Evolutionary conservation across 768 basidiomycete genomes (phyloP).

Genomic region (Kwoniella sp.): DNA sequence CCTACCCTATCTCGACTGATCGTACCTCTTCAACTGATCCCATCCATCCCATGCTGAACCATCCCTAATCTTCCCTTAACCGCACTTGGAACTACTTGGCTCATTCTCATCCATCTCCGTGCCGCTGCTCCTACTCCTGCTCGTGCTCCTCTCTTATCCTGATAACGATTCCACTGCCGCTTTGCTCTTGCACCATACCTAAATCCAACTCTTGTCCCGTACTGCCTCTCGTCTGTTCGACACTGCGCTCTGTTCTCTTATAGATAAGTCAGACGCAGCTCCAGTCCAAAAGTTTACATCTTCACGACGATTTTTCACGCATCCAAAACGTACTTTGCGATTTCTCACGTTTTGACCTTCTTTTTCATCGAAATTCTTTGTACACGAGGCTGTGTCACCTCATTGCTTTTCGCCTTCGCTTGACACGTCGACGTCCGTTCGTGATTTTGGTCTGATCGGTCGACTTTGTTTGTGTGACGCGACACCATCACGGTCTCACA

Average conservation of each 20-base stretch:
- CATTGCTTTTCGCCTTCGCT: neutral
- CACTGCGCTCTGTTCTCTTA: neutral
- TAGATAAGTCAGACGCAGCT: neutral
- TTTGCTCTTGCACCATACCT: neutral
- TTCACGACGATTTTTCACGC: neutral
- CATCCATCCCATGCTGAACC: neutral
- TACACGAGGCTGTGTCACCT: constrained; percentile 3
- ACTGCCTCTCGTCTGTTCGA: neutral
- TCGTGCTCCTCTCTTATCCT: neutral
- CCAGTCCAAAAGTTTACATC: neutral
- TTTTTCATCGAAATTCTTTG: neutral
- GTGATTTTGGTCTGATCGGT: neutral
- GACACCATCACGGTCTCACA: neutral
- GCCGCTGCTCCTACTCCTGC: neutral
- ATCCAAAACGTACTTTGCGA: no score
- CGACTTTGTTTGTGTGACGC: neutral
- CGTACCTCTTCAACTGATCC: neutral
- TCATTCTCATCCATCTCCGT: neutral
- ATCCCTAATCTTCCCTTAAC: neutral
- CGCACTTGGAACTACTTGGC: neutral
- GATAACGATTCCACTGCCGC: neutral
- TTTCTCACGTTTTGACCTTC: neutral
- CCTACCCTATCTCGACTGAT: constrained; percentile 2
- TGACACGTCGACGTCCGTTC: neutral
- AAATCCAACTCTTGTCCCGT: neutral